Evolutionary conservation across 1,139 yeast genomes (phyloP).

Genomic region (Blastobotrys niveus): DNA sequence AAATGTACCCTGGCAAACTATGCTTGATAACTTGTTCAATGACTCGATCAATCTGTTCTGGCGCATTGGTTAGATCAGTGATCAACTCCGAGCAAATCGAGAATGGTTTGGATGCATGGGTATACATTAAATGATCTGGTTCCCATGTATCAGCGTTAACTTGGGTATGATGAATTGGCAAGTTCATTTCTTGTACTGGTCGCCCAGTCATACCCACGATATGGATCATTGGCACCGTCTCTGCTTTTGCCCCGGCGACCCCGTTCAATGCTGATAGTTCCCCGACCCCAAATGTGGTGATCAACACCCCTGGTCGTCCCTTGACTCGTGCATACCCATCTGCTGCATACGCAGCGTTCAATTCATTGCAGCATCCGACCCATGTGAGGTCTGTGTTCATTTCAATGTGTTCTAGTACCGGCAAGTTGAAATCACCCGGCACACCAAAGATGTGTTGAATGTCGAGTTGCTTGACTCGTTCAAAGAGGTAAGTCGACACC

Average conservation of each 20-base stretch:
- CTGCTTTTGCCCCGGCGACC: constrained; percentile 64
- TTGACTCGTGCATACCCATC: constrained; percentile 65
- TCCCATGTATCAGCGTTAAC: constrained; percentile 43
- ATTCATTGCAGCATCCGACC: constrained; percentile 46
- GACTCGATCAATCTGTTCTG: constrained; percentile 60
- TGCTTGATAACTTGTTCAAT: constrained; percentile 49
- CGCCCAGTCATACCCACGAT: constrained; percentile 68
- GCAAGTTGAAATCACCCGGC: constrained; percentile 68
- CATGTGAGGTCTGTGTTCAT: constrained; percentile 38
- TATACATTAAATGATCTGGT: constrained; percentile 58
- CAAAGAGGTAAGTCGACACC: constrained; percentile 54
- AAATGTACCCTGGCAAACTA: constrained; percentile 75
- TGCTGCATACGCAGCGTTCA: constrained; percentile 56
- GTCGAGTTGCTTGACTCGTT: constrained; percentile 51
- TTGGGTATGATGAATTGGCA: constrained; percentile 60
- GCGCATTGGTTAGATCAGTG: constrained; percentile 44
- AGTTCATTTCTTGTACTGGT: constrained; percentile 37
- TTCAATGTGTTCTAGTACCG: constrained; percentile 53
- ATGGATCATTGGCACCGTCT: constrained; percentile 56
- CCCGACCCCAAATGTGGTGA: constrained; percentile 71
- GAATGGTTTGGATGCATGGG: constrained; percentile 53
- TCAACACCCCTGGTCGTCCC: constrained; percentile 52
- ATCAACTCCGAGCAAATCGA: constrained; percentile 56
- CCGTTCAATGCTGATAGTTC: constrained; percentile 66
- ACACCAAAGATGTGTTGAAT: constrained; percentile 69